phyloP scores from a whole-genome alignment of 768 basidiomycete species.

The Tricholoma terreum region DNA sequence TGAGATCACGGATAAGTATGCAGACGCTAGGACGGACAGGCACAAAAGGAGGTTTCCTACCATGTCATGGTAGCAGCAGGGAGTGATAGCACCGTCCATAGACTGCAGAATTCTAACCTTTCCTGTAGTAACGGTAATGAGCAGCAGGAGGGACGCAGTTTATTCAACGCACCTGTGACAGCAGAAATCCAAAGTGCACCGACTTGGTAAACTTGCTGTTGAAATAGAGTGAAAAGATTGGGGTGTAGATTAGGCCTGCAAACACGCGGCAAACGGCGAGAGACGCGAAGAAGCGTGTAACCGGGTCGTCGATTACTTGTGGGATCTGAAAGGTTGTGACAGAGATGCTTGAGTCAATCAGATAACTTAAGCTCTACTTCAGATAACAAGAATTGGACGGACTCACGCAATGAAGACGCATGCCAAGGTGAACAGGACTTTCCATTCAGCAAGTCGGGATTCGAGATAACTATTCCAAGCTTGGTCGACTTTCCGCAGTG shows the following conservation, averaged over 20 bases:
- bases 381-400: neutral
- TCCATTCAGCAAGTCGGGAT: constrained; percentile 6
- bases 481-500: neutral
- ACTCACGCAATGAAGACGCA: constrained; percentile 4
- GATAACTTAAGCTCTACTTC: neutral
- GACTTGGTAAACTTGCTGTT: neutral
- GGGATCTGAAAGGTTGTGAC: constrained; percentile 4
- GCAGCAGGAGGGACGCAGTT: no score
- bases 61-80: constrained; percentile 3
- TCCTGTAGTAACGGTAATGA: neutral
- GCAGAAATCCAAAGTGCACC: neutral
- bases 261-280: constrained; percentile 1
- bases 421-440: neutral
- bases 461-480: constrained; percentile 1
- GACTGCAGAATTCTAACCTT: neutral
- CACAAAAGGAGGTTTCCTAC: neutral
- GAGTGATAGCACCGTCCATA: constrained; percentile 4
- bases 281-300: constrained; percentile 3
- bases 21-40: neutral
- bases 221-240: constrained; percentile 4
- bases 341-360: neutral
- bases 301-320: neutral
- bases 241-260: neutral
- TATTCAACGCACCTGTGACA: neutral
- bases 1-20: neutral